Base-by-base conservation (phyloP, 2,329 filamentous ascomycete genomes). In the Venturia effusa region DNA sequence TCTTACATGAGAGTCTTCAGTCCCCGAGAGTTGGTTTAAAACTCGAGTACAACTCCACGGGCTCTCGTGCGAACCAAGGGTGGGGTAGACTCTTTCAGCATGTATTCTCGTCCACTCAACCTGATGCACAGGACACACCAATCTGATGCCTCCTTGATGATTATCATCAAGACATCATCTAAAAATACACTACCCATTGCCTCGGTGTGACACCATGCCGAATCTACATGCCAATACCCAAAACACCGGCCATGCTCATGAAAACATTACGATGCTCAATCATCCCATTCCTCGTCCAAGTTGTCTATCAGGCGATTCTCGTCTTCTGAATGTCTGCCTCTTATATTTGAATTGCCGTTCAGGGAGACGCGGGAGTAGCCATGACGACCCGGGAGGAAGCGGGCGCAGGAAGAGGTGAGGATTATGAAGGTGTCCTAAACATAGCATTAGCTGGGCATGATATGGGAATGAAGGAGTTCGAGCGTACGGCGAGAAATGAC, bases 201-300 rank as follows among this genome's bases (percentile, higher is more conserved):
- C 22, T 27, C 45, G 15, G 11, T 15, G 3, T 27, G 30, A 57
- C 51, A 17, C 51, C 30, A 32, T 34, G 30, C 51, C 51, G 10
- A 24, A 15, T 13, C 19, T 10, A 34, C n/a, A 34, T 34, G 19
- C 30, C 51, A n/a, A 57, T 27, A 27, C 22, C 45, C 45, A 57
- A 57, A 57, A 57, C 51, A 34, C 51, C 27, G n/a, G 8, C 51
- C 51, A 34, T 57, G 51, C 51, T 57, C 17, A 57, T 57, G n/a
- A 34, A 57, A 30, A 32, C 51, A 34, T 57, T 57, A 57, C 51
- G 30, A 57, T 57, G 7, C 19, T 72, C 66, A 81, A 68, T 96
- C 92, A 69, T 97, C 92, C 93, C 93, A 97, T 73, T 97, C 92
- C 74, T 97, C 93, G 71, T 97, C 94, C 66, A 97, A 80, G 75